These are phyloP conservation scores for Peziza echinospora DNA, from an alignment of 495 filamentous ascomycete genomes.

Conservation along the genomic window DNA sequence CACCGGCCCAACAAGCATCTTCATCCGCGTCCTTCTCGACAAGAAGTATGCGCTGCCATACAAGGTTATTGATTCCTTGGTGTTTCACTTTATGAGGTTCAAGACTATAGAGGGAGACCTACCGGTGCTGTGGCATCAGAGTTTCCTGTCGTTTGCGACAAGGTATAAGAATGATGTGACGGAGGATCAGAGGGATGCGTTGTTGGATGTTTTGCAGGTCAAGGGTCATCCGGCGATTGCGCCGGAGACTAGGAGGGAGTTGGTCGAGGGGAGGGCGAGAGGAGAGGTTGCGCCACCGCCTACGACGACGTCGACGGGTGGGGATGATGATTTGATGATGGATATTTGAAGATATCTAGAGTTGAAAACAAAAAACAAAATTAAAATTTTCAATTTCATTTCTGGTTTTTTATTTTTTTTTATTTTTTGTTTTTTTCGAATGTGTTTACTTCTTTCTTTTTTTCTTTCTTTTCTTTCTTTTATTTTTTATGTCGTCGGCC, in stretches of 20 bases:
- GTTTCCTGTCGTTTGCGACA: conserved; percentile 74
- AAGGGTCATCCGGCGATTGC: conserved; percentile 77
- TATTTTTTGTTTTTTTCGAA: neutral
- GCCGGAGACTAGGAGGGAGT: conserved; percentile 74
- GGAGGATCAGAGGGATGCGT: conserved; percentile 77
- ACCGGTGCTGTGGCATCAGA: conserved; percentile 81
- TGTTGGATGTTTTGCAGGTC: conserved; percentile 69
- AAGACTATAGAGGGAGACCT: conserved; percentile 35
- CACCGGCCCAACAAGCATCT: conserved; percentile 69
- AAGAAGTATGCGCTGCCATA: conserved; percentile 94
- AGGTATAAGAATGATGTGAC: conserved; percentile 83
- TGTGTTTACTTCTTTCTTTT: neutral
- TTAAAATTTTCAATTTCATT: neutral
- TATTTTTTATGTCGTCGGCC: neutral
- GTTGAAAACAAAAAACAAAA: neutral
- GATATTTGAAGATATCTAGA: neutral
- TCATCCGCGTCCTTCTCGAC: conserved; percentile 78
- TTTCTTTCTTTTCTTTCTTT: neutral
- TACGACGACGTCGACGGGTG: neutral
- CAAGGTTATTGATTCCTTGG: conserved; percentile 80
- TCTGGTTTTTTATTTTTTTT: neutral
- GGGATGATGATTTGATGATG: neutral
- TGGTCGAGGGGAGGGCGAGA: conserved; percentile 71
- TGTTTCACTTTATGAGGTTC: conserved; percentile 92
- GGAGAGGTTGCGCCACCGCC: conserved; percentile 22